Conservation (phyloP, 2,329 filamentous ascomycete species). For the Herpotrichia juniperi region DNA sequence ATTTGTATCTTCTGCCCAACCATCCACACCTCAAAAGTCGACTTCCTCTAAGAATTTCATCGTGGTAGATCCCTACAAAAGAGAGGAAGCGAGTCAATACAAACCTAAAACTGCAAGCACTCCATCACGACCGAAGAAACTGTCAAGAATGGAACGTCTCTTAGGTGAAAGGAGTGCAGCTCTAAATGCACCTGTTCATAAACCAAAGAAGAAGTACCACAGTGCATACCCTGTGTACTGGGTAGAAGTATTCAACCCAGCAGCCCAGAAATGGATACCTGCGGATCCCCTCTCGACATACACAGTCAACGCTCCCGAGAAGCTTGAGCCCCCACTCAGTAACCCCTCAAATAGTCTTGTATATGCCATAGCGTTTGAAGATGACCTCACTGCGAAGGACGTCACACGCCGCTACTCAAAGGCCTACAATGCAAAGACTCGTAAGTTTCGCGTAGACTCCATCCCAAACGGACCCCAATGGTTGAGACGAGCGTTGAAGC, state of each 20-base stretch:
- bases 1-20: constrained; percentile 58
- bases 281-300: constrained; percentile 84
- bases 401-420: constrained; percentile 89
- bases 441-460: constrained; percentile 77
- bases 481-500: constrained; percentile 59
- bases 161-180: constrained; percentile 36
- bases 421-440: constrained; percentile 88
- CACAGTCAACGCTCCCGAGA: constrained; percentile 75
- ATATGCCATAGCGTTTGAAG: constrained; percentile 87
- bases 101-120: constrained; percentile 22
- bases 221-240: constrained; percentile 86
- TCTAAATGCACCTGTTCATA: constrained; percentile 30
- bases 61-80: constrained; percentile 40
- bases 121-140: constrained; percentile 32
- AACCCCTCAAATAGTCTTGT: constrained; percentile 77
- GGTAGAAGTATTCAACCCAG: constrained; percentile 88
- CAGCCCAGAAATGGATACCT: constrained; percentile 89
- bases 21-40: constrained; percentile 33
- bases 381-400: constrained; percentile 77
- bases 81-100: constrained; percentile 18
- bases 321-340: constrained; percentile 81
- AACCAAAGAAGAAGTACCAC: constrained; percentile 62
- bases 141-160: constrained; percentile 39
- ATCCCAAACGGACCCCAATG: constrained; percentile 62
- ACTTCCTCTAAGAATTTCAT: constrained; percentile 28